A percentile compares a stretch with the other conserved stretches of the same genome.
phyloP scores from a whole-genome alignment of 257 asterid species.

The Salvia splendens region DNA sequence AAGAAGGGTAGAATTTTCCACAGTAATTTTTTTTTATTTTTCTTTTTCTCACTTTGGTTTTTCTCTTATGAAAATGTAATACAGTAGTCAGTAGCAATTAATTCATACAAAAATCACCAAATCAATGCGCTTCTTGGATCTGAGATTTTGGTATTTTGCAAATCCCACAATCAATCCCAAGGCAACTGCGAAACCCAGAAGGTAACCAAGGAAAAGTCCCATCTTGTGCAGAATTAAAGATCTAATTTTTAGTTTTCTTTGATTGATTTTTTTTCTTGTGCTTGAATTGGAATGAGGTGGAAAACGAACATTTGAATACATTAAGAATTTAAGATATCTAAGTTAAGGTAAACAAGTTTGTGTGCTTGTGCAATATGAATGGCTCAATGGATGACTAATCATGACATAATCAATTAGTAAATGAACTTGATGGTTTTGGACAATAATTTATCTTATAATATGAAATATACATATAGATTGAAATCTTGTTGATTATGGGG shows the following conservation, averaged over 20 bases:
- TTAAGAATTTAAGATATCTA: too few species aligned
- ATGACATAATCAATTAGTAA: too few species aligned
- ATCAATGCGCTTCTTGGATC: slow-evolving; percentile 74
- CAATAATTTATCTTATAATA: too few species aligned
- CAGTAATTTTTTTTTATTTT: too few species aligned
- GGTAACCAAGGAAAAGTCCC: slow-evolving; percentile 66
- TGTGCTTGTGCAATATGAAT: too few species aligned
- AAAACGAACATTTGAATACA: not conserved
- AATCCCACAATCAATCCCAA: slow-evolving; percentile 65
- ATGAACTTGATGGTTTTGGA: too few species aligned
- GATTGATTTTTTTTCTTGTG: not conserved
- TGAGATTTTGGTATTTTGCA: slow-evolving; percentile 61
- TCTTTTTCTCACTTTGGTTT: not conserved
- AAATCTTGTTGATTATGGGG: too few species aligned
- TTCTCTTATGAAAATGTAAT: too few species aligned
- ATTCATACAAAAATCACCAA: slow-evolving; percentile 44
- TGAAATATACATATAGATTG: too few species aligned
- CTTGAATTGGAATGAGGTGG: not conserved
- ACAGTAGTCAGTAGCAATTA: not conserved
- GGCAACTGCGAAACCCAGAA: slow-evolving; percentile 71
- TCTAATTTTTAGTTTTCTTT: not conserved
- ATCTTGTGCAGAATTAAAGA: slow-evolving; percentile 31
- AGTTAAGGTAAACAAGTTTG: too few species aligned
- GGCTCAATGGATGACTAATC: too few species aligned
- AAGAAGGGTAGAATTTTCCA: slow-evolving; percentile 81